Evolutionary conservation across 2,329 filamentous ascomycete genomes (phyloP).

Genomic region (Trichoderma afroharzianum): DNA sequence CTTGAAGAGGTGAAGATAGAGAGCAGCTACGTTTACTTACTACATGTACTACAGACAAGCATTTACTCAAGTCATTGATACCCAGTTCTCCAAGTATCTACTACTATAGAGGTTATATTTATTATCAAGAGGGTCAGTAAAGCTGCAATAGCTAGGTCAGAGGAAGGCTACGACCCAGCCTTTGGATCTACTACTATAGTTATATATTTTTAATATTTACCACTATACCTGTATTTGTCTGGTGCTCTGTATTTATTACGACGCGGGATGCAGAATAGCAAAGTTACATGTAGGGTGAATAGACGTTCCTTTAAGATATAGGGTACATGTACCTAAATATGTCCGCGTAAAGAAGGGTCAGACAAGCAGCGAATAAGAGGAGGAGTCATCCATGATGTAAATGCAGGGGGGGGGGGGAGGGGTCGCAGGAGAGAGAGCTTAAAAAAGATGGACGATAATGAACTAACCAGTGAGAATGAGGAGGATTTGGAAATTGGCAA

Average conservation of each 20-base stretch:
- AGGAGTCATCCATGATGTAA: not conserved
- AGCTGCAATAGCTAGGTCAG: too few relatives aligned
- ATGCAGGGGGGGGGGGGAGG: not conserved
- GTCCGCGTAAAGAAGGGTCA: not conserved
- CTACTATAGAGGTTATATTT: not conserved
- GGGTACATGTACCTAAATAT: not conserved
- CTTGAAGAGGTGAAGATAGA: too few relatives aligned
- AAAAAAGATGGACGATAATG: not conserved
- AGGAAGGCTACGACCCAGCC: too few relatives aligned
- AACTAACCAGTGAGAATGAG: not conserved
- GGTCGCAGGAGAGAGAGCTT: too few relatives aligned
- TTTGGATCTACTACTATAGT: too few relatives aligned
- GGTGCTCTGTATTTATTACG: not conserved
- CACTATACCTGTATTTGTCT: not conserved
- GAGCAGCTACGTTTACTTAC: too few relatives aligned
- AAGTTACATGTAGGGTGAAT: not conserved
- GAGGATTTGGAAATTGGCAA: not conserved
- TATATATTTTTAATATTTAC: not conserved
- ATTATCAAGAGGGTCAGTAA: too few relatives aligned
- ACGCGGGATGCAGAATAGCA: not conserved
- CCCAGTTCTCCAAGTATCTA: too few relatives aligned
- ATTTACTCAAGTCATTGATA: too few relatives aligned
- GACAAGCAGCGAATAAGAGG: not conserved
- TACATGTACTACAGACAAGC: too few relatives aligned
- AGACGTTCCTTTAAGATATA: not conserved